Conservation (phyloP, 176 grass and related monocot species). For the Triticum timopheevii region DNA sequence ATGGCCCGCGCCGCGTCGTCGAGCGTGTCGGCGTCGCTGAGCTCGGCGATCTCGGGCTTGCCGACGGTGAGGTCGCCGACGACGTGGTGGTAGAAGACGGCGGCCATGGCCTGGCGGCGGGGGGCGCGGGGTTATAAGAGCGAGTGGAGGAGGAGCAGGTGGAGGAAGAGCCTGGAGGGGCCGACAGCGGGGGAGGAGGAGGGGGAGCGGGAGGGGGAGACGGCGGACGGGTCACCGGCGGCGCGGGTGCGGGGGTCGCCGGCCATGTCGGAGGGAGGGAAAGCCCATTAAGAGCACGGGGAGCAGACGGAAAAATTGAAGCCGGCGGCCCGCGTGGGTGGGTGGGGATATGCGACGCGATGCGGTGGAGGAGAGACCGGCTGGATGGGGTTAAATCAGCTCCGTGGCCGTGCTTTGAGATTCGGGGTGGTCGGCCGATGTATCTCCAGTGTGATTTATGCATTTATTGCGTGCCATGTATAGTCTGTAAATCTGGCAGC, state of each 20-base stretch:
- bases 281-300: conserved; percentile 60
- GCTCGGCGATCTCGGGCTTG: conserved; percentile 69
- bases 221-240: conserved; percentile 36
- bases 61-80: conserved; percentile 90
- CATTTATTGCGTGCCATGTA: background rate
- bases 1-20: conserved; percentile 73
- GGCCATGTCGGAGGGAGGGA: conserved; percentile 51
- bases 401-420: background rate
- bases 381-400: background rate
- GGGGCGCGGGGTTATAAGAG: conserved; percentile 56
- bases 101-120: conserved; percentile 37
- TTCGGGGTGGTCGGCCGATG: background rate
- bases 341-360: background rate
- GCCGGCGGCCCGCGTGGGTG: too few species aligned
- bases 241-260: conserved; percentile 35
- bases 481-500: too few species aligned
- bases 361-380: background rate
- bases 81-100: conserved; percentile 89
- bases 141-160: conserved; percentile 85
- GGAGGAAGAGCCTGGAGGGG: conserved; percentile 62
- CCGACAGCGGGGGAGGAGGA: conserved; percentile 16
- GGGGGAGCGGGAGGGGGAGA: conserved; percentile 8
- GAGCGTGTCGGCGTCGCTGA: conserved; percentile 68
- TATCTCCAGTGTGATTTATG: background rate
- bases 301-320: background rate